phyloP scores from a whole-genome alignment of 2,329 filamentous ascomycete species.

The Penicillium sp. region DNA sequence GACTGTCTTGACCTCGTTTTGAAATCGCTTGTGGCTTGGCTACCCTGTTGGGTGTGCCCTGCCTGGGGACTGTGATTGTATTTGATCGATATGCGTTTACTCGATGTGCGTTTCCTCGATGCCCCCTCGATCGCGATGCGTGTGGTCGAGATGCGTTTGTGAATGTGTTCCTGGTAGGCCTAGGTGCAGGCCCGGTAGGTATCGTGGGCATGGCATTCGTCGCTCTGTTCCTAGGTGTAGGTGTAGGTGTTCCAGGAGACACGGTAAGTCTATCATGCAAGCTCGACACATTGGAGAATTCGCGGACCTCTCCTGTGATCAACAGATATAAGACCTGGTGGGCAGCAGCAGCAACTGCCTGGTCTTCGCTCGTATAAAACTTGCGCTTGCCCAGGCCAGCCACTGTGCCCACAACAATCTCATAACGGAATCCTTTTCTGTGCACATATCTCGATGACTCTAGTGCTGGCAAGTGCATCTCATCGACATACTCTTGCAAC shows the following conservation, averaged over 20 bases:
- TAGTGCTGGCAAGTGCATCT: slow-evolving; percentile 1
- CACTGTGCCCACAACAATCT: slow-evolving; percentile 20
- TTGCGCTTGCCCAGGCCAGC: slow-evolving; percentile 20
- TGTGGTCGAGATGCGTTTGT: not conserved
- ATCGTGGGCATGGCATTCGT: no score
- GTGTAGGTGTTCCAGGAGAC: slow-evolving; percentile 1
- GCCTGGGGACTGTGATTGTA: no score
- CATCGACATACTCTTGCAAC: not conserved
- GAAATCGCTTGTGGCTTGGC: not conserved
- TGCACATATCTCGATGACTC: slow-evolving; percentile 24
- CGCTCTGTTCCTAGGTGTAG: not conserved
- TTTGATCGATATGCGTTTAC: no score
- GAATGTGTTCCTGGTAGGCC: not conserved
- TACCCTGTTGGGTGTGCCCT: not conserved
- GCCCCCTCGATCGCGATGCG: no score
- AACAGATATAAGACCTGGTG: slow-evolving; percentile 26
- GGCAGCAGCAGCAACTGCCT: slow-evolving; percentile 27
- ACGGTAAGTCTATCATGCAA: not conserved
- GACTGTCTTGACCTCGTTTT: not conserved
- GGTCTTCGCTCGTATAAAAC: slow-evolving; percentile 19
- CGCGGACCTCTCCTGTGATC: slow-evolving; percentile 15
- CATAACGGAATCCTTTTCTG: slow-evolving; percentile 23
- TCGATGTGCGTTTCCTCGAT: not conserved
- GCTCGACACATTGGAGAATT: not conserved
- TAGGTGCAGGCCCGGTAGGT: not conserved